Conservation (phyloP, 805 yeast genomes). For the Metschnikowia koreensis region DNA sequence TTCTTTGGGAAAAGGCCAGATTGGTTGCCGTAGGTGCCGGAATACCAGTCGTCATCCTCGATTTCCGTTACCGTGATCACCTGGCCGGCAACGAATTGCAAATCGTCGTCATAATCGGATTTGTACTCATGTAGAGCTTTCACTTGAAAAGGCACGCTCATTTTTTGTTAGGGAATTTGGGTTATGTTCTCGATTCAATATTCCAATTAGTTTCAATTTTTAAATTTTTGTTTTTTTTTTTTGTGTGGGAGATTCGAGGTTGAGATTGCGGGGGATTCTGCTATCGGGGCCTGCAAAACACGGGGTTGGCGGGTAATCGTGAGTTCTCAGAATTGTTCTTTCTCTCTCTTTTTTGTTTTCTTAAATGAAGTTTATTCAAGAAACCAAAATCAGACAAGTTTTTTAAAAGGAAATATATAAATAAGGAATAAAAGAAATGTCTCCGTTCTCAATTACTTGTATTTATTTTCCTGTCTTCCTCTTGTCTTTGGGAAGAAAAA, state of each 20-base stretch:
- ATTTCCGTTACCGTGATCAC: slow-evolving; percentile 69
- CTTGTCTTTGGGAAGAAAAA: not conserved
- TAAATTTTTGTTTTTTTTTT: no score
- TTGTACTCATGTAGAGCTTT: slow-evolving; percentile 65
- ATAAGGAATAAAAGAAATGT: no score
- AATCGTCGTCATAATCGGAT: slow-evolving; percentile 73
- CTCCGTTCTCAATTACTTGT: no score
- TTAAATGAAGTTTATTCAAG: no score
- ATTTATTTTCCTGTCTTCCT: no score
- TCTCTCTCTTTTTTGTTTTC: not conserved
- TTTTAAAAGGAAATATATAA: no score
- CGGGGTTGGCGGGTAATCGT: not conserved
- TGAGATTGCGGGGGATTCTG: not conserved
- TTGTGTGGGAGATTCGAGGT: not conserved
- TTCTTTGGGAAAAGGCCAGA: slow-evolving; percentile 86
- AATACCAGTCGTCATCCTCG: slow-evolving; percentile 92
- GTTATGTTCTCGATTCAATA: no score
- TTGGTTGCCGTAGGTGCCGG: slow-evolving; percentile 63
- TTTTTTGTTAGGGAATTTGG: not conserved
- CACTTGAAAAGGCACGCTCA: slow-evolving; percentile 59
- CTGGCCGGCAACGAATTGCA: slow-evolving; percentile 67
- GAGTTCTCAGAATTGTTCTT: not conserved
- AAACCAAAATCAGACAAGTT: no score
- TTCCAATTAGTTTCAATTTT: no score
- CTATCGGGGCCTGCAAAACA: not conserved